Conservation (phyloP, 129 eudicot species). For the Gnaphalium uliginosum region DNA sequence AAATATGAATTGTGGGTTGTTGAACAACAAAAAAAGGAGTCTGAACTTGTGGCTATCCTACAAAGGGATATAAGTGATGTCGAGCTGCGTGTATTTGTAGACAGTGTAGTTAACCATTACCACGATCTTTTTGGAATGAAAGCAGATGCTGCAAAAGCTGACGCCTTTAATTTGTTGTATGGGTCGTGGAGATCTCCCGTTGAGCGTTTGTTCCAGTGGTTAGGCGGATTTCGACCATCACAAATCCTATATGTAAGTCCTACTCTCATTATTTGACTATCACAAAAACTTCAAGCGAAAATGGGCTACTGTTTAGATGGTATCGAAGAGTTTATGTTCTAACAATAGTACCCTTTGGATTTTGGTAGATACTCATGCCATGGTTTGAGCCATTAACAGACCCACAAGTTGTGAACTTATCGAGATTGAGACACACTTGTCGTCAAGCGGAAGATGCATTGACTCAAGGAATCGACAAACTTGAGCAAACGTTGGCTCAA, state of each 20-base stretch:
- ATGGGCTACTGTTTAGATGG: background rate
- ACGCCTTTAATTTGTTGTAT: constrained; percentile 63
- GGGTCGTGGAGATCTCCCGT: constrained; percentile 80
- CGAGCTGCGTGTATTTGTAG: constrained; percentile 56
- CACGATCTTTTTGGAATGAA: constrained; percentile 61
- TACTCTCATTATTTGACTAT: background rate
- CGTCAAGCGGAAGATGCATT: constrained; percentile 94
- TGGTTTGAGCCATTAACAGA: constrained; percentile 57
- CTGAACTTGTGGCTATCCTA: constrained; percentile 53
- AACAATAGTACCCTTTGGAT: background rate
- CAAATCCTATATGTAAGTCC: constrained; percentile 61
- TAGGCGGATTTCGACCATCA: constrained; percentile 88
- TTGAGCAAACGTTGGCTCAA: constrained; percentile 68
- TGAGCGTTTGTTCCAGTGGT: constrained; percentile 81
- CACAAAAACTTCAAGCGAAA: background rate
- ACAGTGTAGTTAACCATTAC: constrained; percentile 57
- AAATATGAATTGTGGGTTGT: constrained; percentile 71
- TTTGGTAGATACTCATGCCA: constrained; percentile 62
- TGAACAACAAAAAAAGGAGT: constrained; percentile 56
- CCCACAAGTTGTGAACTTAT: constrained; percentile 48
- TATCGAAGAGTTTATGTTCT: background rate
- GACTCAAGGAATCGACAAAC: constrained; percentile 81
- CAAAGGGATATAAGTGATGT: constrained; percentile 48
- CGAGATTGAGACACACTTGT: constrained; percentile 60
- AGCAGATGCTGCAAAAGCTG: constrained; percentile 72